A percentile compares a stretch with the other conserved stretches of the same genome.
These are phyloP conservation scores for Lenzites betulinus DNA, from an alignment of 768 basidiomycete genomes.

Conservation along the genomic window DNA sequence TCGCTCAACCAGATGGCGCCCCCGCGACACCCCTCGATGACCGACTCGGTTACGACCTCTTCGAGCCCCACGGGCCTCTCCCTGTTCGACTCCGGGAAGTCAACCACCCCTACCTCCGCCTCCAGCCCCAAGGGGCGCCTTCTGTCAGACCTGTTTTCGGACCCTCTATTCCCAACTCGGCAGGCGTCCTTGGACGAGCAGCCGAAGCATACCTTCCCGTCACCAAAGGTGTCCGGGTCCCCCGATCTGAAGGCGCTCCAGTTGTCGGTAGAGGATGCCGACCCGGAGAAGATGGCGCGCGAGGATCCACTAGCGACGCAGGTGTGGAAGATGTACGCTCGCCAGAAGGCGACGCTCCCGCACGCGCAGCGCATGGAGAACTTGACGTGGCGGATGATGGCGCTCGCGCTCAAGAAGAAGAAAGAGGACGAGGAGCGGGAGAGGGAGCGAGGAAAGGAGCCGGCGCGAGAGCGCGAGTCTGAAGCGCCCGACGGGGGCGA, in stretches of 20 bases:
- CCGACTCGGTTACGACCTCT: slow-evolving; percentile 26
- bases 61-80: slow-evolving; percentile 34
- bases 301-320: slow-evolving; percentile 94
- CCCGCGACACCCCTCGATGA: slow-evolving; percentile 23
- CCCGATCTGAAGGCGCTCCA: slow-evolving; percentile 58
- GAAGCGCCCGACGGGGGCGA: slow-evolving; percentile 12
- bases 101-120: slow-evolving; percentile 32
- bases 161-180: slow-evolving; percentile 58
- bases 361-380: slow-evolving; percentile 98
- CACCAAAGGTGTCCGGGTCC: slow-evolving; percentile 67
- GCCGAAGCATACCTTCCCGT: slow-evolving; percentile 56
- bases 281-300: slow-evolving; percentile 68
- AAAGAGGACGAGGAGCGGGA: slow-evolving; percentile 64
- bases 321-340: slow-evolving; percentile 96
- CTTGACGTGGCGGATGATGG: slow-evolving; percentile 98
- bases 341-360: slow-evolving; percentile 85
- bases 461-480: slow-evolving; percentile 18
- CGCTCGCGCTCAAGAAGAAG: slow-evolving; percentile 88
- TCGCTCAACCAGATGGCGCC: slow-evolving; percentile 26
- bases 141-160: slow-evolving; percentile 56
- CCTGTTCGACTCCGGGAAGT: slow-evolving; percentile 28
- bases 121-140: slow-evolving; percentile 32
- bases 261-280: slow-evolving; percentile 45
- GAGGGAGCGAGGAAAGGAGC: slow-evolving; percentile 27
- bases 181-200: slow-evolving; percentile 41